Evolutionary conservation across 768 basidiomycete genomes (phyloP), one percentile per base, ranked within the genome.

Genomic region (Pisolithus microcarpus): DNA sequence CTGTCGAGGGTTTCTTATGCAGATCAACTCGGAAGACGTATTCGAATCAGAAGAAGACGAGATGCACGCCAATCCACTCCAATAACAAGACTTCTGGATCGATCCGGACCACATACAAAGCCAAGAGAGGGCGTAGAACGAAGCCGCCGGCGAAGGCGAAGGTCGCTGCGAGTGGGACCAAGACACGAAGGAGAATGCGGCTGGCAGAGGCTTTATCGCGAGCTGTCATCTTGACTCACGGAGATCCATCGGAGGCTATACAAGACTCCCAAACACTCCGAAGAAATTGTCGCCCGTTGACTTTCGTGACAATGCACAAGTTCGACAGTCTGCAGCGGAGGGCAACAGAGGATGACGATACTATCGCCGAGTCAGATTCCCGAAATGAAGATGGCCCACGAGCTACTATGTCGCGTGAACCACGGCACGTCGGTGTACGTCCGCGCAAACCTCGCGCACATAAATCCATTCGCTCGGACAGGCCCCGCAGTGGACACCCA

Each of bases 1-100:
- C 65, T 5, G 61, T 68, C 38, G 65, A 67, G 21, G 42, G 9
- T 10, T 66, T 67, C 46, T 58, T 66, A 48, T 56, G 54, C 8
- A 10, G 24, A 45, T 53, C 57, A 4, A 44, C 24, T 5, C 54
- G 49, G 45, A 38, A 23, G 9, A 15, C 11, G 15, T 18, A 46
- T 10, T 46, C 21, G 43, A 38, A 40, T 18, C 26, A 11, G 36
- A 43, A 45, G 7, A 43, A 42, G 26, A 43, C 40, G 39, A 38
- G 26, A 10, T 34, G 30, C 18, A 23, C 38, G 34, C 43, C 43
- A 15, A 34, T 34, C n/a, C 24, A 46, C 8, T 4, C 50, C 38
- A n/a, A 19, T 40, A 34, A 34, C 4, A 34, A 34, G 34, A 34
- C 34, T 34, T 5, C 34, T 34, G 34, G 34, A 11, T 13, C 34